Base-by-base conservation (phyloP, 2,329 filamentous ascomycete species). In the Cylindrodendrum hubeiense region DNA sequence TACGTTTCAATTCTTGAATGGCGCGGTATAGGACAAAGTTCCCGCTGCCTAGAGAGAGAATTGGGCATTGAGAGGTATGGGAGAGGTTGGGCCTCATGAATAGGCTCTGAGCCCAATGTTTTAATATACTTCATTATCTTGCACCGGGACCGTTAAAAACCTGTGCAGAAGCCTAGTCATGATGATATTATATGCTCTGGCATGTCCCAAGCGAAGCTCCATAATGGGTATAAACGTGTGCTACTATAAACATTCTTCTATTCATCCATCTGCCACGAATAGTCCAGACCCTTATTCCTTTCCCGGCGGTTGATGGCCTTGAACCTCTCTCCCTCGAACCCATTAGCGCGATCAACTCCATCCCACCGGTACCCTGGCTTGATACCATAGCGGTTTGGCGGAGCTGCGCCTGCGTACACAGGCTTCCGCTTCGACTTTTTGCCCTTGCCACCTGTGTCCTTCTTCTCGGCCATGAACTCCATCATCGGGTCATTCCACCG, bases 211-310 rank as follows among this genome's bases (percentile, higher is more conserved):
- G 28, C 28, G 26, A 39, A 58, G 59, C 57, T 72, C 57, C 54
- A 49, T 70, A 34, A 63, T 56, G 52, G 71, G 73, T 75, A 74
- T 75, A 71, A 54, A 21, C 26, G 28, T 46, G 3, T 41, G 19
- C 37, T 67, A 65, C 66, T 66, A 66, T 59, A 66, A 60, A 62
- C 34, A 51, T 26, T 66, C 78, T 86, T 63, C 78, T 86, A 96
- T 79, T 94, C 93, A 81, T 98, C 96, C 91, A 97, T 96, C 84
- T 98, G 93, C 96, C 95, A 99, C 33, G 92, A 90, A 79, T 98
- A 98, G 74, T 95, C 90, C 75, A 98, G 79, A 33, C 91, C 91
- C 79, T 93, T 92, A 72, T 92, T 89, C 77, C 94, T 90, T 74
- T 90, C 89, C 71, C 88, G 88, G 71, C 89, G 85, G 78, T 98